Conservation (phyloP, 106 monocot genomes). For the Dendrobium chrysotoxum region DNA sequence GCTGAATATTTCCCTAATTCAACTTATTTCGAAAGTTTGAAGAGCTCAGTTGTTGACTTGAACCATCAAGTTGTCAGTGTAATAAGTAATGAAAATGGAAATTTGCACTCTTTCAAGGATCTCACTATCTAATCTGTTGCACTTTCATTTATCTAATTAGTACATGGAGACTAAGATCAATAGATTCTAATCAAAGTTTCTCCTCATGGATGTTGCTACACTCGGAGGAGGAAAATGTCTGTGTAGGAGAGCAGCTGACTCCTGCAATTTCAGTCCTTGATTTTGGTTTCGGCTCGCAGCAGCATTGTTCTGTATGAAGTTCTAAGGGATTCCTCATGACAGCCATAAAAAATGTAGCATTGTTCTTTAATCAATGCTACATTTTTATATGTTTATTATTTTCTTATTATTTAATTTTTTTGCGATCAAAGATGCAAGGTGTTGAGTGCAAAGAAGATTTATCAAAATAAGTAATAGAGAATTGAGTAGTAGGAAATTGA, state of each 20-base stretch:
- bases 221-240: background rate
- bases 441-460: too few relatives aligned
- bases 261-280: too few relatives aligned
- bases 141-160: background rate
- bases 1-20: conserved; percentile 75
- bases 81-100: conserved; percentile 32
- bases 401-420: too few relatives aligned
- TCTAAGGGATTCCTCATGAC: too few relatives aligned
- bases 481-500: too few relatives aligned
- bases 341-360: too few relatives aligned
- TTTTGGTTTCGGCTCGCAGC: too few relatives aligned
- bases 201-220: background rate
- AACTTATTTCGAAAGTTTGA: conserved; percentile 38
- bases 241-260: background rate
- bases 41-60: conserved; percentile 27
- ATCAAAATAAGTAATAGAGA: too few relatives aligned
- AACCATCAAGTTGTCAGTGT: conserved; percentile 14
- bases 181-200: background rate
- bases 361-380: too few relatives aligned
- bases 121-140: conserved; percentile 26
- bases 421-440: too few relatives aligned
- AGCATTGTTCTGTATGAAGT: too few relatives aligned
- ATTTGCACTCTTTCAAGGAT: conserved; percentile 32
- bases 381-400: too few relatives aligned
- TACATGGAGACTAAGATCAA: background rate